These are phyloP conservation scores for Aspergillus cavernicola DNA, from an alignment of 495 filamentous ascomycete genomes.

Conservation along the genomic window DNA sequence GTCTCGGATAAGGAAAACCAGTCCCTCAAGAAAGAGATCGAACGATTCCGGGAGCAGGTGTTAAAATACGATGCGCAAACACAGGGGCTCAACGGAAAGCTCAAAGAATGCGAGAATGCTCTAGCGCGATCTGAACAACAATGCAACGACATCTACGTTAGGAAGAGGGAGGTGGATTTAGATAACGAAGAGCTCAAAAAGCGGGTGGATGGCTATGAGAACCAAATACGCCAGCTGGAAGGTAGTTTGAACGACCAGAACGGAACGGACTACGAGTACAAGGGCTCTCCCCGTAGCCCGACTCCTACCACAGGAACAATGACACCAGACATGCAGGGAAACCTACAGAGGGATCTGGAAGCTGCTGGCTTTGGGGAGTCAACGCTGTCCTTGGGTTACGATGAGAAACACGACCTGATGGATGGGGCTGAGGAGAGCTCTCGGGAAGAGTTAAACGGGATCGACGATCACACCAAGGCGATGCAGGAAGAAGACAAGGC, in stretches of 20 bases:
- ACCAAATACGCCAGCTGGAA: slow-evolving; percentile 54
- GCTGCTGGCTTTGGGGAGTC: slow-evolving; percentile 39
- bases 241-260: slow-evolving; percentile 33
- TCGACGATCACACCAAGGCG: not conserved
- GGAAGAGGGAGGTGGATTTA: slow-evolving; percentile 54
- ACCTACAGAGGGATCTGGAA: slow-evolving; percentile 46
- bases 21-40: slow-evolving; percentile 56
- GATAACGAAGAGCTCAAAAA: slow-evolving; percentile 56
- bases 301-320: slow-evolving; percentile 37
- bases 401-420: slow-evolving; percentile 48
- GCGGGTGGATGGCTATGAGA: slow-evolving; percentile 49
- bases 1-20: slow-evolving; percentile 69
- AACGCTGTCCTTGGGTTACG: slow-evolving; percentile 42
- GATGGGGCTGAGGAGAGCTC: slow-evolving; percentile 45
- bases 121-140: slow-evolving; percentile 60
- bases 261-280: slow-evolving; percentile 30
- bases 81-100: slow-evolving; percentile 48
- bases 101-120: slow-evolving; percentile 56
- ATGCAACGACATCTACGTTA: slow-evolving; percentile 54
- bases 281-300: slow-evolving; percentile 40
- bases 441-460: slow-evolving; percentile 35
- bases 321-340: slow-evolving; percentile 40
- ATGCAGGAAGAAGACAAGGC: slow-evolving; percentile 33
- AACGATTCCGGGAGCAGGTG: slow-evolving; percentile 52
- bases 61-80: slow-evolving; percentile 50